Evolutionary conservation across 805 yeast genomes (phyloP), one percentile per base, ranked within the genome.

Genomic region (Tetrapisispora fleetii): DNA sequence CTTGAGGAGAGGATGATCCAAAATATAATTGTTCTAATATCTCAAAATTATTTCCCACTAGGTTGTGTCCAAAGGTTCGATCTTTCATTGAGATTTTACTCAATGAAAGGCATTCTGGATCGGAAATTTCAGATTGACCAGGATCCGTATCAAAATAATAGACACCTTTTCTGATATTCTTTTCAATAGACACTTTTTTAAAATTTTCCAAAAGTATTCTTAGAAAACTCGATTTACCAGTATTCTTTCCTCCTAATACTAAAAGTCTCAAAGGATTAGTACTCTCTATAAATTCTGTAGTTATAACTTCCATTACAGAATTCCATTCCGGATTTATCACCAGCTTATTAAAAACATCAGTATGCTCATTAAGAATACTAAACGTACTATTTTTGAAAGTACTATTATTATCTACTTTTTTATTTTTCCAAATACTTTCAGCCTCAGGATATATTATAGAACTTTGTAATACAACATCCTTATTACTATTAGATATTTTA

Each of bases 61-160:
- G 50, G 40, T 51, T 57, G 28, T 57, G 52, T 4, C 68, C 68
- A 22, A 63, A 40, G 1, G 50, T 37, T 3, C 48, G 45, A 9
- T 48, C 28, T 3, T 33, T 28, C 58, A 38, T 67, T 50, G 36
- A 52, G 35, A 61, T 39, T 36, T 52, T 51, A 10, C 76, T 70
- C 13, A 85, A 63, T 0, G 95, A 79, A 2, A 89, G 65, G 40
- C 83, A 76, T 32, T 83, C 89, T 0, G 95, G 93, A 9, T 70
- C 69, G 0, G 89, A 79, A 53, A 74, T 80, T 57, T 85, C 95
- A 0, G 95, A 80, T 60, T 89, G 96, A 0, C 95, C 96, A 0
- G 96, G 95, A 60, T 90, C 98, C 1, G 87, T 60, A 56, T 90
- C 96, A 38, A 90, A 54, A 37, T 80, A 75, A 19, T 75, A 71